A percentile compares a stretch with the other conserved stretches of the same genome.
Conservation (phyloP, 1,139 yeast genomes). For the Williopsis jadinii region DNA sequence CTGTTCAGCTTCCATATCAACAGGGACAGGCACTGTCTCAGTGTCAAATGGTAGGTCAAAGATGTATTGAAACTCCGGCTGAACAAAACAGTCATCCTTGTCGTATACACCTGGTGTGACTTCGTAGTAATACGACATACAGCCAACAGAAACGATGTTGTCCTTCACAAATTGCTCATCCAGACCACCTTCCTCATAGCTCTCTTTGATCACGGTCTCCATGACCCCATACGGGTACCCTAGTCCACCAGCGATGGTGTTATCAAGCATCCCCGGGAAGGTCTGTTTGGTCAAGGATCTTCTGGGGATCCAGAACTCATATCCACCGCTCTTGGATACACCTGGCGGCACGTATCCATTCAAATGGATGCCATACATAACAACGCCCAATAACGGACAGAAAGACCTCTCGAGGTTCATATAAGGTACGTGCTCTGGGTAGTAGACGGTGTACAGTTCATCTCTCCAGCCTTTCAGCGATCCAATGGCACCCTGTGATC, state of each 20-base stretch:
- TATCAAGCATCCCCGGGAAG: constrained; percentile 86
- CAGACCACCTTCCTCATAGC: constrained; percentile 90
- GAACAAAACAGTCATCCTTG: constrained; percentile 49
- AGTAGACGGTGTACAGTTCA: constrained; percentile 71
- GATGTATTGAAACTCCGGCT: constrained; percentile 82
- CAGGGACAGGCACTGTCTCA: constrained; percentile 55
- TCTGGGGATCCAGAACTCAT: constrained; percentile 79
- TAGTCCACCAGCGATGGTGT: constrained; percentile 92
- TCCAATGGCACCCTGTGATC: constrained; percentile 30
- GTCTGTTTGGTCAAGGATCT: constrained; percentile 75
- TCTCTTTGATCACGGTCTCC: constrained; percentile 81
- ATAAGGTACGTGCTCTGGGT: constrained; percentile 49
- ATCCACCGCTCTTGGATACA: constrained; percentile 28
- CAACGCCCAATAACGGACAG: constrained; percentile 74
- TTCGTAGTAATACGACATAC: constrained; percentile 44
- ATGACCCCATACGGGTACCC: constrained; percentile 72
- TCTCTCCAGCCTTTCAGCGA: constrained; percentile 76
- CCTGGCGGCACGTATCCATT: constrained; percentile 62
- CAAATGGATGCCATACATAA: constrained; percentile 85
- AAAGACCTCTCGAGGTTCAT: constrained; percentile 72
- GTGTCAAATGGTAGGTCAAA: constrained; percentile 61
- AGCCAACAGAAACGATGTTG: constrained; percentile 51
- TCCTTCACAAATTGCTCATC: constrained; percentile 38
- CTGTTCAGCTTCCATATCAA: constrained; percentile 80
- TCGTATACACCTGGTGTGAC: constrained; percentile 22